Percentiles rank a stretch among this genome's conserved stretches.
Evolutionary conservation across 2,329 filamentous ascomycete genomes (phyloP).

Genomic region (Thermothelomyces thermophilus): DNA sequence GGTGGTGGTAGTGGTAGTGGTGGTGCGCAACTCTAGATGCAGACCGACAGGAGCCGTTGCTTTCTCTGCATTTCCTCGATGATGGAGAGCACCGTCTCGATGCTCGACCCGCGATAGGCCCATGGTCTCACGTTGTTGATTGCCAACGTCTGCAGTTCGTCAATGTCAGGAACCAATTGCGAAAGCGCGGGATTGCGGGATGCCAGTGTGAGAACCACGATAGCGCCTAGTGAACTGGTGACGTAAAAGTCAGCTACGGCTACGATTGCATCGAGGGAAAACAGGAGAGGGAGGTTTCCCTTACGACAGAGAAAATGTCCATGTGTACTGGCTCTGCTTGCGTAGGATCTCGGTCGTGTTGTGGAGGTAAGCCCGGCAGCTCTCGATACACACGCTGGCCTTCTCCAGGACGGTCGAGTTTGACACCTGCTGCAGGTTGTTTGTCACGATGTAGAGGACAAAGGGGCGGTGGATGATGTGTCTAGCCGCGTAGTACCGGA

Average conservation of each 20-base stretch:
- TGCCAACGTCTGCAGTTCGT: slow-evolving; percentile 3
- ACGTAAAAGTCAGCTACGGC: background rate
- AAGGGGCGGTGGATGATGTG: slow-evolving; percentile 11
- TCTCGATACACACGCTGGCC: slow-evolving; percentile 4
- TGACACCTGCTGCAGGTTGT: slow-evolving; percentile 1
- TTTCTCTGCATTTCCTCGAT: slow-evolving; percentile 9
- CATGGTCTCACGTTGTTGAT: slow-evolving; percentile 5
- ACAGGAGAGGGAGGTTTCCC: no score
- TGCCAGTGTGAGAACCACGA: slow-evolving; percentile 5
- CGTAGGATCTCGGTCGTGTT: background rate
- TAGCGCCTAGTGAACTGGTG: slow-evolving; percentile 4
- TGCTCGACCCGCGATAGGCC: slow-evolving; percentile 5
- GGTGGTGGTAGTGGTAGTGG: no score
- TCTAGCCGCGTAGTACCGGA: slow-evolving; percentile 5
- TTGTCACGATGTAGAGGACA: slow-evolving; percentile 3
- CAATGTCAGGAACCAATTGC: slow-evolving; percentile 2
- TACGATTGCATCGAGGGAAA: no score
- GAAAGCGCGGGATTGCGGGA: slow-evolving; percentile 1
- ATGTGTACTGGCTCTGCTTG: slow-evolving; percentile 8
- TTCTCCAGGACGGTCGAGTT: slow-evolving; percentile 2
- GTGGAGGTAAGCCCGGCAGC: slow-evolving; percentile 3
- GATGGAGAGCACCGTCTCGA: slow-evolving; percentile 6
- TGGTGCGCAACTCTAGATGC: background rate
- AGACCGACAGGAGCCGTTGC: slow-evolving; percentile 2
- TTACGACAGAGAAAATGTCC: slow-evolving; percentile 8